A percentile compares a stretch with the other conserved stretches of the same genome.
These are phyloP conservation scores for Geotrichum phurueaensis DNA, from an alignment of 1,139 yeast species.

Conservation along the genomic window DNA sequence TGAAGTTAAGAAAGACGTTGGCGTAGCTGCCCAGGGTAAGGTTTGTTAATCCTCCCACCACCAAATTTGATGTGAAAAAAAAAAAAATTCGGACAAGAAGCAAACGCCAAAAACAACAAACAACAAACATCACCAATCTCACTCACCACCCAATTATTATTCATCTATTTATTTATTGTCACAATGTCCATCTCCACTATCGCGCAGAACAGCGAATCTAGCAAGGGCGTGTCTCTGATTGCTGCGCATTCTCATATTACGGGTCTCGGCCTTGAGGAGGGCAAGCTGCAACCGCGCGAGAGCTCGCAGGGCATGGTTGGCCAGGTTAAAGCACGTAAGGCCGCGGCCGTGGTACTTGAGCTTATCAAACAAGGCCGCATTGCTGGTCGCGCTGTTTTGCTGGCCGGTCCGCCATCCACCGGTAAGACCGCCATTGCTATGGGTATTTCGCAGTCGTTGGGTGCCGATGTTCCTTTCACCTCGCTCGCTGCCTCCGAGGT, in stretches of 20 bases:
- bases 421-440: slow-evolving; percentile 99
- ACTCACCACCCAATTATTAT: neutral
- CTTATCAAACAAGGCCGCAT: slow-evolving; percentile 92
- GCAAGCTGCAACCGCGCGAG: slow-evolving; percentile 74
- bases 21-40: slow-evolving; percentile 1
- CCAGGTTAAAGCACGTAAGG: slow-evolving; percentile 87
- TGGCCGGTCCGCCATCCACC: slow-evolving; percentile 98
- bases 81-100: neutral
- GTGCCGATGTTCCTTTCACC: slow-evolving; percentile 90
- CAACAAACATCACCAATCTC: neutral
- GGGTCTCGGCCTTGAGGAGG: slow-evolving; percentile 84
- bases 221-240: slow-evolving; percentile 45
- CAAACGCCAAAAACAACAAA: neutral
- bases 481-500: slow-evolving; percentile 93
- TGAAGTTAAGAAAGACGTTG: neutral
- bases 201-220: slow-evolving; percentile 35
- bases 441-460: slow-evolving; percentile 88
- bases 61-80: neutral
- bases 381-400: slow-evolving; percentile 92
- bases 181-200: slow-evolving; percentile 31
- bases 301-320: slow-evolving; percentile 95
- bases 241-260: slow-evolving; percentile 97
- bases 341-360: slow-evolving; percentile 88
- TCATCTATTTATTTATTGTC: neutral
- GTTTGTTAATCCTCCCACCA: neutral